Evolutionary conservation across 495 filamentous ascomycete species (phyloP).

Genomic region (Aspergillus carlsbadensis): DNA sequence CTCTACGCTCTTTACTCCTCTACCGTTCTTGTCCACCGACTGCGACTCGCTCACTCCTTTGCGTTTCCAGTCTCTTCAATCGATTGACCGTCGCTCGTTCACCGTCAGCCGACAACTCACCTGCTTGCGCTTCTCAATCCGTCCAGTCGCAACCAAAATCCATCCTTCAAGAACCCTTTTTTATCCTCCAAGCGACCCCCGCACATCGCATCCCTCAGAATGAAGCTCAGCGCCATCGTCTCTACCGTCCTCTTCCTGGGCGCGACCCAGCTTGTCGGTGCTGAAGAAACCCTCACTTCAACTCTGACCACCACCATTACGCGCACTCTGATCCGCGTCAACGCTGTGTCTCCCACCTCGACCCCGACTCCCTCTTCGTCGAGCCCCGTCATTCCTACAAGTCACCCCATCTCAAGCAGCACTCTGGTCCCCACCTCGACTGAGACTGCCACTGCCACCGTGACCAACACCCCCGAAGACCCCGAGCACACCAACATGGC

Average conservation of each 20-base stretch:
- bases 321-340: conserved; percentile 11
- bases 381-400: conserved; percentile 6
- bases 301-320: conserved; percentile 14
- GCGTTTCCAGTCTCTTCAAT: conserved; percentile 16
- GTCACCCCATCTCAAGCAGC: conserved; percentile 7
- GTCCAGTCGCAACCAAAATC: conserved; percentile 1
- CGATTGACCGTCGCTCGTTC: conserved; percentile 16
- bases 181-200: conserved; percentile 1
- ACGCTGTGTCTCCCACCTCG: conserved; percentile 12
- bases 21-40: conserved; percentile 6
- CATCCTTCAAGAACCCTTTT: conserved; percentile 5
- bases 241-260: conserved; percentile 39
- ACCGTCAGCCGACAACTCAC: background rate
- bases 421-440: conserved; percentile 21
- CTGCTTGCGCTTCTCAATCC: background rate
- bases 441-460: conserved; percentile 18
- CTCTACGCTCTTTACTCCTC: conserved; percentile 26
- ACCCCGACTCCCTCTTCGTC: conserved; percentile 7
- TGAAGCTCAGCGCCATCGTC: conserved; percentile 37
- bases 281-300: conserved; percentile 11
- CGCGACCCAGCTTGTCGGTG: conserved; percentile 15
- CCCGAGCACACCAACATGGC: conserved; percentile 19
- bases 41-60: conserved; percentile 29
- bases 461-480: conserved; percentile 15
- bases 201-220: conserved; percentile 18